Evolutionary conservation across 2,329 filamentous ascomycete genomes (phyloP).

Genomic region (Clarireedia paspali): DNA sequence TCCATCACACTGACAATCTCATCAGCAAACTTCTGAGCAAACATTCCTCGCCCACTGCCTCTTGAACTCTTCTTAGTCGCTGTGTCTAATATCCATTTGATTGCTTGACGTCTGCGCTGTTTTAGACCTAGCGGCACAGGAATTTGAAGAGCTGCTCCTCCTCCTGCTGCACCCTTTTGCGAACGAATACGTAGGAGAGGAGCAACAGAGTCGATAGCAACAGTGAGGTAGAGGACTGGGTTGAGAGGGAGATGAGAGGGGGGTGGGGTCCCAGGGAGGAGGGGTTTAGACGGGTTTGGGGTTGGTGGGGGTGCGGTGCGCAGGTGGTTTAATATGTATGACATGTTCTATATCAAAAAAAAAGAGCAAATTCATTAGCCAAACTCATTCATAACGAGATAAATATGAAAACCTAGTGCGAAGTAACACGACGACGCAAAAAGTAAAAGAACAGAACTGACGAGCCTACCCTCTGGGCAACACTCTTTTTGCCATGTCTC

Average conservation of each 20-base stretch:
- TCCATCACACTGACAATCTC: conserved; percentile 85
- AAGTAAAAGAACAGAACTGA: conserved; percentile 19
- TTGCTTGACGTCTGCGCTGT: conserved; percentile 69
- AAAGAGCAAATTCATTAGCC: conserved; percentile 11
- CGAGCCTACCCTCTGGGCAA: conserved; percentile 69
- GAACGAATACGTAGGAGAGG: conserved; percentile 75
- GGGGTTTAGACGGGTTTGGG: conserved; percentile 60
- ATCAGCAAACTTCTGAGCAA: conserved; percentile 72
- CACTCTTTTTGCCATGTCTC: conserved; percentile 81
- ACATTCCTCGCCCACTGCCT: conserved; percentile 63
- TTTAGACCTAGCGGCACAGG: conserved; percentile 69
- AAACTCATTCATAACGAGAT: background rate
- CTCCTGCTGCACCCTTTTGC: conserved; percentile 73
- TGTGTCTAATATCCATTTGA: conserved; percentile 84
- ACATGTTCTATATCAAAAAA: conserved; percentile 60
- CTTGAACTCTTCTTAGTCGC: conserved; percentile 69
- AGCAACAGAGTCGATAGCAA: conserved; percentile 87
- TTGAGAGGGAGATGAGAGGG: conserved; percentile 76
- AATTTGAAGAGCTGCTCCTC: conserved; percentile 75
- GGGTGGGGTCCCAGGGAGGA: conserved; percentile 71
- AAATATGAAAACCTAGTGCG: conserved; percentile 11
- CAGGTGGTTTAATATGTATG: conserved; percentile 72
- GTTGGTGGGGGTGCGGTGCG: conserved; percentile 77
- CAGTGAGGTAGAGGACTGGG: conserved; percentile 79
- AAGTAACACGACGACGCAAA: conserved; percentile 13